A percentile compares a stretch with the other conserved stretches of the same genome.
phyloP scores from a whole-genome alignment of 2,329 filamentous ascomycete genomes.

The Ophiosphaerella herpotricha region DNA sequence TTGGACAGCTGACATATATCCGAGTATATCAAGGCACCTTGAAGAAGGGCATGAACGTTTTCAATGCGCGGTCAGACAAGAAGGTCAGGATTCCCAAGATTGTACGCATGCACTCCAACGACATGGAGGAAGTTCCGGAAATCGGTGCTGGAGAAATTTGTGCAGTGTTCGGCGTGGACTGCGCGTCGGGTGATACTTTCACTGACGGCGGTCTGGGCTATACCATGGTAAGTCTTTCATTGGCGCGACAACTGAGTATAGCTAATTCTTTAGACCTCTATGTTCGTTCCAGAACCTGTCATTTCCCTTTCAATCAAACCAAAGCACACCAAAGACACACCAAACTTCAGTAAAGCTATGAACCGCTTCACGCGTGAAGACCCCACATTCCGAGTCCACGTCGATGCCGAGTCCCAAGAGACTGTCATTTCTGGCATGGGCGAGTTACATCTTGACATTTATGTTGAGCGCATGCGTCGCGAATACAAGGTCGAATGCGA shows the following conservation, averaged over 20 bases:
- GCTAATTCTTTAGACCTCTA: constrained; percentile 64
- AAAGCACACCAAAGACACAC: constrained; percentile 86
- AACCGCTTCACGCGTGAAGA: constrained; percentile 98
- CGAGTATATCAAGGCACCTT: constrained; percentile 95
- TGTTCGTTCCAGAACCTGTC: constrained; percentile 97
- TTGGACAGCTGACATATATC: constrained; percentile 96
- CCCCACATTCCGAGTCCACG: constrained; percentile 93
- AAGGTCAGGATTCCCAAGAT: constrained; percentile 97
- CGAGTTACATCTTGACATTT: constrained; percentile 94
- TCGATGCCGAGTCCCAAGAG: constrained; percentile 90
- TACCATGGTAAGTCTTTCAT: constrained; percentile 66
- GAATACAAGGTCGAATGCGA: constrained; percentile 96
- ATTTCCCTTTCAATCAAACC: constrained; percentile 98
- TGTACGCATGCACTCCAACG: constrained; percentile 98
- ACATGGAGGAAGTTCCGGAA: constrained; percentile 95
- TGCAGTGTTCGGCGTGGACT: constrained; percentile 97
- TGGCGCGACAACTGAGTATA: background rate
- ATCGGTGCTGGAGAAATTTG: constrained; percentile 97
- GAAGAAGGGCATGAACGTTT: constrained; percentile 85
- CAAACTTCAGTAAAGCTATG: constrained; percentile 98
- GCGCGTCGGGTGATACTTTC: constrained; percentile 96
- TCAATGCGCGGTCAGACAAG: constrained; percentile 92
- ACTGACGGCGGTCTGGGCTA: constrained; percentile 92
- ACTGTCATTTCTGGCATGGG: constrained; percentile 99
- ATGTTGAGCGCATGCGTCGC: constrained; percentile 92